Conservation (phyloP, 371 early-diverging fungal genomes). For the Mortierella sp. region DNA sequence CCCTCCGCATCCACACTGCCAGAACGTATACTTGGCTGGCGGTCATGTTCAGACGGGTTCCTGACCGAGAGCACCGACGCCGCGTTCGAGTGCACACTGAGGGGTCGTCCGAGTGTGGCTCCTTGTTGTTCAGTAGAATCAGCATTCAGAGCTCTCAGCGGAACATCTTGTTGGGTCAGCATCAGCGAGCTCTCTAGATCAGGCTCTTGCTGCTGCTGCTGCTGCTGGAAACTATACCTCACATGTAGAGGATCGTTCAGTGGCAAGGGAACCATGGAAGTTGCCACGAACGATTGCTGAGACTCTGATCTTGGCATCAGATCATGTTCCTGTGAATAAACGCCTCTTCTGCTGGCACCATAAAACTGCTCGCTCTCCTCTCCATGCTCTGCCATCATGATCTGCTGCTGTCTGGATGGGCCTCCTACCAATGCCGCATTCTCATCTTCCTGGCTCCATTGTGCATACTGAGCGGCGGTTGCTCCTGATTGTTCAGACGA, state of each 20-base stretch:
- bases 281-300: constrained; percentile 32
- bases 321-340: constrained; percentile 16
- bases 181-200: neutral
- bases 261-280: constrained; percentile 42
- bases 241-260: constrained; percentile 19
- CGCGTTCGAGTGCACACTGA: constrained; percentile 14
- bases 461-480: constrained; percentile 17
- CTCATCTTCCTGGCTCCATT: constrained; percentile 49
- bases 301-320: constrained; percentile 3
- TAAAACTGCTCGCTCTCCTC: constrained; percentile 5
- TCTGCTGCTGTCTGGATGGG: constrained; percentile 20
- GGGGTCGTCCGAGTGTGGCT: neutral
- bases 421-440: constrained; percentile 42
- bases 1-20: neutral
- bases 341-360: neutral
- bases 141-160: constrained; percentile 12
- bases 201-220: no score
- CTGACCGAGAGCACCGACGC: constrained; percentile 1
- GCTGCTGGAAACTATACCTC: constrained; percentile 23
- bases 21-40: neutral
- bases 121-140: neutral
- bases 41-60: constrained; percentile 8
- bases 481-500: constrained; percentile 27
- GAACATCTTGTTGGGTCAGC: constrained; percentile 7
- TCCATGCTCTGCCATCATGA: constrained; percentile 10